These are phyloP conservation scores for Coleophoma eucalyptorum DNA, from an alignment of 2,329 filamentous ascomycete genomes.

Conservation along the genomic window DNA sequence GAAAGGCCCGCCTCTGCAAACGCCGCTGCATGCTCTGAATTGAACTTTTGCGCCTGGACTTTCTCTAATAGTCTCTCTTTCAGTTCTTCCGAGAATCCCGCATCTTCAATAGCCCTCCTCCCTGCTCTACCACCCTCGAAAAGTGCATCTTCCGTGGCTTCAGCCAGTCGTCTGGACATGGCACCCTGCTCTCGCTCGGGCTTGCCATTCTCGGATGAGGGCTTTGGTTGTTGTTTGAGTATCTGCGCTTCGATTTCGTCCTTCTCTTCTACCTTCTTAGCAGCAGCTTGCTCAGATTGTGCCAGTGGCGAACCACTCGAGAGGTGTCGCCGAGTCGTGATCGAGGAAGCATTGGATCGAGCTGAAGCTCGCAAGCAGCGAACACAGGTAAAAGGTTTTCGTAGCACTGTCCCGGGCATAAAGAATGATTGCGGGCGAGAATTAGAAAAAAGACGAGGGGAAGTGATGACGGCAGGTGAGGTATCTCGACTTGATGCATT, in stretches of 20 bases:
- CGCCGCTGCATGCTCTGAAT: slow-evolving; percentile 41
- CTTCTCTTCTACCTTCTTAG: slow-evolving; percentile 8
- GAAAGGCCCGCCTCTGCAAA: slow-evolving; percentile 46
- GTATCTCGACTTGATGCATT: no score
- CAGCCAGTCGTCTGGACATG: slow-evolving; percentile 53
- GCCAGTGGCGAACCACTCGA: slow-evolving; percentile 19
- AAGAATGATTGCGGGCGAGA: slow-evolving; percentile 11
- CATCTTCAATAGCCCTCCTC: slow-evolving; percentile 55
- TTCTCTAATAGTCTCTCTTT: slow-evolving; percentile 54
- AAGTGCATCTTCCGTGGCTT: slow-evolving; percentile 61
- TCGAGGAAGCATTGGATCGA: slow-evolving; percentile 14
- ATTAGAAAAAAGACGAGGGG: no score
- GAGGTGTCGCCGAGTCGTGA: slow-evolving; percentile 8
- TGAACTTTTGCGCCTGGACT: slow-evolving; percentile 51
- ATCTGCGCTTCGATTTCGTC: slow-evolving; percentile 12
- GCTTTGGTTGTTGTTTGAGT: neutral
- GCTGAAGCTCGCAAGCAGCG: slow-evolving; percentile 21
- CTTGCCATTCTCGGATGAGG: neutral
- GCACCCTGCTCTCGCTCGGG: slow-evolving; percentile 20
- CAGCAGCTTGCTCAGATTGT: slow-evolving; percentile 6
- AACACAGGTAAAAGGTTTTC: slow-evolving; percentile 16
- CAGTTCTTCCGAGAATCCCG: slow-evolving; percentile 60
- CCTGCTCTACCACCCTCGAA: slow-evolving; percentile 55
- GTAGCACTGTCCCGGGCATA: slow-evolving; percentile 22
- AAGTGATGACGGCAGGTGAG: no score